phyloP scores from a whole-genome alignment of 1,284 basidiomycete species.

The Coniophora puteana region DNA sequence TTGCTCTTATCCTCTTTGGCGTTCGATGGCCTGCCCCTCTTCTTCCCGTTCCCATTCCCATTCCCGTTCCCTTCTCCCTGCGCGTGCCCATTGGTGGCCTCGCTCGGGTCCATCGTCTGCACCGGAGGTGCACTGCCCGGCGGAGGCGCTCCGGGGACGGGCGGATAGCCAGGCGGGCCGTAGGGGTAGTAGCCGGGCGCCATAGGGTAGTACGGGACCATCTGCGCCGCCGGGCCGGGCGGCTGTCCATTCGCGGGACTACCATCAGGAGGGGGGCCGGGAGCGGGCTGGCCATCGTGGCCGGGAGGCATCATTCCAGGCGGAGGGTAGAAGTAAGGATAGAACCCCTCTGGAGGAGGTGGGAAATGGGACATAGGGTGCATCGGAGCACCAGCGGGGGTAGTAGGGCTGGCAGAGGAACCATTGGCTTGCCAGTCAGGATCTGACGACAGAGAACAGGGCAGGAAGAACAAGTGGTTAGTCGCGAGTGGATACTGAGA shows the following conservation, averaged over 20 bases:
- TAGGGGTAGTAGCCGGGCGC: constrained; percentile 34
- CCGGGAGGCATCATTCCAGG: constrained; percentile 35
- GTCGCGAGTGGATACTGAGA: too few species aligned
- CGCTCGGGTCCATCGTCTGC: constrained; percentile 25
- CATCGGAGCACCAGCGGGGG: constrained; percentile 33
- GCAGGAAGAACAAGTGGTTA: constrained; percentile 14
- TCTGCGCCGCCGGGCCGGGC: constrained; percentile 21
- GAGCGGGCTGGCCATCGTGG: constrained; percentile 37
- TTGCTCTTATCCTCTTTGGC: constrained; percentile 27
- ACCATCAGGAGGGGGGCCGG: constrained; percentile 37
- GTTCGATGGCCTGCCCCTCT: constrained; percentile 24
- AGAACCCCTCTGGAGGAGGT: constrained; percentile 48
- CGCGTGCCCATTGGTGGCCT: constrained; percentile 16
- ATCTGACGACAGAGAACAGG: constrained; percentile 16
- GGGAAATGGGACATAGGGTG: constrained; percentile 36
- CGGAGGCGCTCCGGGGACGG: constrained; percentile 19
- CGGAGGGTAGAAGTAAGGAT: constrained; percentile 52
- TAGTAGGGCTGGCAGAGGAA: constrained; percentile 23
- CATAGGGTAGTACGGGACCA: constrained; percentile 42
- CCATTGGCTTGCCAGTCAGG: constrained; percentile 31
- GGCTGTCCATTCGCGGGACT: constrained; percentile 39
- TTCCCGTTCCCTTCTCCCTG: constrained; percentile 21
- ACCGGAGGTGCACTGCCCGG: constrained; percentile 21
- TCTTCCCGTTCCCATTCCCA: constrained; percentile 26
- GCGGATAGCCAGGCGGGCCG: constrained; percentile 21